These are phyloP conservation scores for Alopecurus myosuroides DNA, from an alignment of 176 grass and related monocot genomes.

Conservation along the genomic window DNA sequence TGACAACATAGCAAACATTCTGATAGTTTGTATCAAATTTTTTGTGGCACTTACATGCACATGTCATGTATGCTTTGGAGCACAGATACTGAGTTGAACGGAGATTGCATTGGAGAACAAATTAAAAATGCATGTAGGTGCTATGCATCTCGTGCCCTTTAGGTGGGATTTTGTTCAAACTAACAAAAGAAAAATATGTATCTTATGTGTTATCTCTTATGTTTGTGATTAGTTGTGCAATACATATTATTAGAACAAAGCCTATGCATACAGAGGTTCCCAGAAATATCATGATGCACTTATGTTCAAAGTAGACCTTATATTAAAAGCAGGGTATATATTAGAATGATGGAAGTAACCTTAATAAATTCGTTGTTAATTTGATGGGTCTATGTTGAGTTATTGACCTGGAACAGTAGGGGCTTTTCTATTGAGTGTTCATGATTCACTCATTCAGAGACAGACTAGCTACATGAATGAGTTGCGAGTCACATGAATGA, in stretches of 20 bases:
- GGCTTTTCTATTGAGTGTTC: no score
- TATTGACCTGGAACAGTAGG: no score
- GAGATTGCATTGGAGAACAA: background rate
- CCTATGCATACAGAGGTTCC: background rate
- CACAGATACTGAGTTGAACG: background rate
- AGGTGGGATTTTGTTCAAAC: background rate
- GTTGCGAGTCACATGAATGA: no score
- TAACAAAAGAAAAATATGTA: background rate
- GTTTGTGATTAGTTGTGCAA: background rate
- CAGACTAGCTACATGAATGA: no score
- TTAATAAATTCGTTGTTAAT: no score
- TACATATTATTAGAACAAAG: background rate
- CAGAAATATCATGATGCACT: background rate
- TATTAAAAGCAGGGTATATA: background rate
- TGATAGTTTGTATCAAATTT: background rate
- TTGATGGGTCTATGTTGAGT: no score
- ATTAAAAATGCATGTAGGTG: background rate
- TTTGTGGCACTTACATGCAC: background rate
- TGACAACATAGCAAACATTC: background rate
- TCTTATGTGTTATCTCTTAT: background rate
- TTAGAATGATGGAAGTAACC: no score
- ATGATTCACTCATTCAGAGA: no score
- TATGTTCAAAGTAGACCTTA: background rate
- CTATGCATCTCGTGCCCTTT: background rate
- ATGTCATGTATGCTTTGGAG: no score